These are phyloP conservation scores for Cercospora brassicicola DNA, from an alignment of 2,329 filamentous ascomycete species.

Conservation along the genomic window DNA sequence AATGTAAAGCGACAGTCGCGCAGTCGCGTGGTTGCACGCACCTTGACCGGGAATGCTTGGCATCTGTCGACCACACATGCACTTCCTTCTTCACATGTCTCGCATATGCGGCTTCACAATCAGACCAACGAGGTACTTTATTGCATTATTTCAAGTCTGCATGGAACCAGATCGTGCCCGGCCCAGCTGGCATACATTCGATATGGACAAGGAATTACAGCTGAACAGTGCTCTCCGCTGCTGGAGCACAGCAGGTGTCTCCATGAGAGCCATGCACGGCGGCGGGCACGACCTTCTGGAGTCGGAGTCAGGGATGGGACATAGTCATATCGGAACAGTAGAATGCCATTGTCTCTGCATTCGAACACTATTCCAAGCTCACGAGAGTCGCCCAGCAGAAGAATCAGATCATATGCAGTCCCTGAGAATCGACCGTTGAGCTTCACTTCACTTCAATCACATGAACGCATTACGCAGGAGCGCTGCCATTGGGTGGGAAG, in stretches of 20 bases:
- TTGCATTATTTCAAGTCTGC: background rate
- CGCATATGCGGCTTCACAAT: background rate
- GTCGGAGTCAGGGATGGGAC: background rate
- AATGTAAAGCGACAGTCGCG: background rate
- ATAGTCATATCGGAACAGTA: background rate
- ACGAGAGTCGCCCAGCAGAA: background rate
- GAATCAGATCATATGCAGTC: background rate
- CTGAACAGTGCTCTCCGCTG: background rate
- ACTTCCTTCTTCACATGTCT: background rate
- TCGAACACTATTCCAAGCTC: background rate
- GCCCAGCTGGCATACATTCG: background rate
- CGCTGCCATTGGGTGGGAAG: background rate
- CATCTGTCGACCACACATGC: background rate
- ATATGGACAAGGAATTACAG: background rate
- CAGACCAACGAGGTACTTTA: background rate
- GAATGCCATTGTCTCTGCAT: background rate
- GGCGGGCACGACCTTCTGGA: background rate
- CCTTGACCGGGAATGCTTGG: slow-evolving; percentile 3
- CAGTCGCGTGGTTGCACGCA: background rate
- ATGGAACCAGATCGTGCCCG: background rate
- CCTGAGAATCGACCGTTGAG: background rate
- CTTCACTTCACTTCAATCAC: slow-evolving; percentile 1
- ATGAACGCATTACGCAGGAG: background rate
- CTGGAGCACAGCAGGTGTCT: background rate
- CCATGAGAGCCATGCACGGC: background rate